phyloP scores from a whole-genome alignment of 2,329 filamentous ascomycete genomes.

The Ascomycota sp. region DNA sequence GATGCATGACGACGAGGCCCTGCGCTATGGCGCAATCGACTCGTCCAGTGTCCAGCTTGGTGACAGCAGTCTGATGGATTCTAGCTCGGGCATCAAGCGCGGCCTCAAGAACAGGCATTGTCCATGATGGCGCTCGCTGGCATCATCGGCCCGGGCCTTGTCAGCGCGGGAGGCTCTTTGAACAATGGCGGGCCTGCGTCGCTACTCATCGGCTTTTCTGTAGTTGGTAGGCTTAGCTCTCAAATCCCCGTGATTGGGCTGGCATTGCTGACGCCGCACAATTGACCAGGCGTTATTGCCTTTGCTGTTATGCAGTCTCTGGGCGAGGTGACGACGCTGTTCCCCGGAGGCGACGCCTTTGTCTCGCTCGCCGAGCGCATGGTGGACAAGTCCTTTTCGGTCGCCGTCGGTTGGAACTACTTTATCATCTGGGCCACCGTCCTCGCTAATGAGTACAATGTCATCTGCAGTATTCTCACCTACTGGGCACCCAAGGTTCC shows the following conservation, averaged over 20 bases:
- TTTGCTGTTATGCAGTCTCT: constrained; percentile 51
- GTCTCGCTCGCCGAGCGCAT: constrained; percentile 51
- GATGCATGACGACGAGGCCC: constrained; percentile 2
- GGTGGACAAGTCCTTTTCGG: constrained; percentile 48
- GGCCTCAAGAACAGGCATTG: constrained; percentile 48
- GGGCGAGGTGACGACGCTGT: constrained; percentile 54
- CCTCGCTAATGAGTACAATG: constrained; percentile 51
- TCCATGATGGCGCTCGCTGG: constrained; percentile 44
- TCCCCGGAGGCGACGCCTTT: constrained; percentile 51
- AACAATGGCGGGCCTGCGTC: constrained; percentile 49
- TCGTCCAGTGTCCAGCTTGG: background rate
- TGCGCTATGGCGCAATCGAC: constrained; percentile 4
- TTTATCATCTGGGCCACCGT: constrained; percentile 48
- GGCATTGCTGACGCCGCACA: background rate
- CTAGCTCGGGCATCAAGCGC: constrained; percentile 44
- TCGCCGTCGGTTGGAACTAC: constrained; percentile 53
- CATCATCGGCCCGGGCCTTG: constrained; percentile 49
- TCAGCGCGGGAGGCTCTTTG: constrained; percentile 51
- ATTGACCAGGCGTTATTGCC: constrained; percentile 41
- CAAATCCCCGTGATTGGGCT: too few relatives aligned
- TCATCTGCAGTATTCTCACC: constrained; percentile 41
- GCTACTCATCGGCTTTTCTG: constrained; percentile 50
- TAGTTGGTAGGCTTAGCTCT: too few relatives aligned
- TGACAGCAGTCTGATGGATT: constrained; percentile 29
- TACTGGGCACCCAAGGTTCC: constrained; percentile 44